Base-by-base conservation (phyloP, 2,329 filamentous ascomycete species). In the Rhytidhysteron rufulum region DNA sequence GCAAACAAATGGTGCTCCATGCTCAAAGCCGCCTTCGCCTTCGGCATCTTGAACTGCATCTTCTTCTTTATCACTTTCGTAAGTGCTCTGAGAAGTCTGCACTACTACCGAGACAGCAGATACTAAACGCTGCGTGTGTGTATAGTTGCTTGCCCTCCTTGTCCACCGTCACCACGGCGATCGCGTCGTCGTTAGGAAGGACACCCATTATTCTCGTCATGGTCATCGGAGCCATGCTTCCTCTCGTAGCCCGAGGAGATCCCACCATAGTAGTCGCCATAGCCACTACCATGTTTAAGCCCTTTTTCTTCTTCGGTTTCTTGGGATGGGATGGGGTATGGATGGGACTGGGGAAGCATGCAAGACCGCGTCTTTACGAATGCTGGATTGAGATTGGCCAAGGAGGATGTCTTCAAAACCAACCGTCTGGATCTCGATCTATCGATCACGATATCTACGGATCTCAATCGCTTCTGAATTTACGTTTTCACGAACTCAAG, bases 11-110 rank as follows among this genome's bases (percentile, higher is more conserved):
- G 80, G 43, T 97, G 91, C 69, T 79, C 85, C 36, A 93, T 96
- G 88, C 79, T 95, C 58, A 97, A 96, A 78, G 85, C 90, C 1
- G 78, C 75, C 51, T 97, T 88, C 68, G 91, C 88, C 3, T 83
- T 96, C 52, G 88, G 80, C 35, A 96, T 97, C 64, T 94, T 96
- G 77, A 87, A 93, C 64, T 72, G 74, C 50, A 71, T 93, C 49
- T 83, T 90, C 62, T 95, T 95, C 69, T 83, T 85, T 63, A 72
- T 85, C 58, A 93, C 88, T 3, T 78, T 80, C 37, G 67, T 91
- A 65, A 69, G 71, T 58, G 11, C 20, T 19, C 30, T 35, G 4
- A 11, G 31, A 21, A 17, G 9, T 37, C 11, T 17, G 21, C 10
- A 37, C 20, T 21, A 8, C 5, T 17, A 20, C 5, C 24, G 13